phyloP scores from a whole-genome alignment of 768 basidiomycete genomes.

The Suillus ampliporus region DNA sequence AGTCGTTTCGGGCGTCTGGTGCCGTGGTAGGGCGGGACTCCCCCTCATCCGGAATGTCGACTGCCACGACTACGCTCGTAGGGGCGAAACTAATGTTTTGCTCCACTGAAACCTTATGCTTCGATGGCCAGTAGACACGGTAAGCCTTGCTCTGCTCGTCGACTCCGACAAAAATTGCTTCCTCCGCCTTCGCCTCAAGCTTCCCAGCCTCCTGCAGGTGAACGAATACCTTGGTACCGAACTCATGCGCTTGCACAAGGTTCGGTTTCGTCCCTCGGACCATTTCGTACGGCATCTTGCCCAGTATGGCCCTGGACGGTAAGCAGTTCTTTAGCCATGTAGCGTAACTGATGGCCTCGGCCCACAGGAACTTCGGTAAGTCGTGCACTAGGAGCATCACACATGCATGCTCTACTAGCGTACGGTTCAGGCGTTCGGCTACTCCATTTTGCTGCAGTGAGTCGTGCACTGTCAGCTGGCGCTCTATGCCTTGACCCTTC shows the following conservation, averaged over 20 bases:
- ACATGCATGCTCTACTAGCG: constrained; percentile 29
- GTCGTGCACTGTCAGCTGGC: constrained; percentile 32
- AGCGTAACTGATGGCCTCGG: constrained; percentile 27
- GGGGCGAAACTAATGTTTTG: constrained; percentile 29
- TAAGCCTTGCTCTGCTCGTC: constrained; percentile 39
- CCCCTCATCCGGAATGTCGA: constrained; percentile 15
- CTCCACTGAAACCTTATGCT: constrained; percentile 33
- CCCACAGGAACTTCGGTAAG: constrained; percentile 28
- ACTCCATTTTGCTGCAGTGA: constrained; percentile 38
- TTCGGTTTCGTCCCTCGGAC: neutral
- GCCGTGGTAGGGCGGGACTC: too few relatives aligned
- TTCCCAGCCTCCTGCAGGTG: constrained; percentile 27
- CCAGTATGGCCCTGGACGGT: constrained; percentile 30
- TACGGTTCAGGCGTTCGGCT: constrained; percentile 34
- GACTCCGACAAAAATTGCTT: constrained; percentile 42
- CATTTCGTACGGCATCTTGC: constrained; percentile 26
- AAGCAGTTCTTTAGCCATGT: constrained; percentile 44
- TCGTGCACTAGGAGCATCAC: constrained; percentile 28
- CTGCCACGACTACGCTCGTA: neutral
- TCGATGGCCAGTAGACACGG: constrained; percentile 39
- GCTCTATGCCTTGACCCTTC: constrained; percentile 27
- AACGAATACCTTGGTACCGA: constrained; percentile 18
- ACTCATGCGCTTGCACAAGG: too few relatives aligned
- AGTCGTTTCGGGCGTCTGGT: too few relatives aligned
- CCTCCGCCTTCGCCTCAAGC: constrained; percentile 28